phyloP scores from a whole-genome alignment of 441 rosid species.

The Euphorbia schlechtendalii region DNA sequence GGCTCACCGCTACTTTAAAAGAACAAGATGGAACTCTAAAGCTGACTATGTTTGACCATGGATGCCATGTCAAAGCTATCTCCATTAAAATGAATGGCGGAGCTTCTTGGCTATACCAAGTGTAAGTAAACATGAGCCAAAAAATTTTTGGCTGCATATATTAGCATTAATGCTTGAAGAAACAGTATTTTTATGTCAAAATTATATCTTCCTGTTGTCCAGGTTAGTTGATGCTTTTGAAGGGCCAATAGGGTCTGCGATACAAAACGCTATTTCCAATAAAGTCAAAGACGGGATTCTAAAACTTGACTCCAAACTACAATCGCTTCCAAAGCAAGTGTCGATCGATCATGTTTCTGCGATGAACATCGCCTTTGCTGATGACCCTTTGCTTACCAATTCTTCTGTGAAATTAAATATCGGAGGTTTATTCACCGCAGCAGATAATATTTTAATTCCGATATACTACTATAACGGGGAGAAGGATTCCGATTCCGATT shows the following conservation, averaged over 20 bases:
- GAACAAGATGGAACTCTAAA: constrained; percentile 47
- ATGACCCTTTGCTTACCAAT: constrained; percentile 42
- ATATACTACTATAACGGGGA: constrained; percentile 17
- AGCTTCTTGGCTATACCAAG: constrained; percentile 85
- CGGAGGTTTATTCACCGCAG: constrained; percentile 49
- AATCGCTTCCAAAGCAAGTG: constrained; percentile 57
- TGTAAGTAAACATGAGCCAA: constrained; percentile 42
- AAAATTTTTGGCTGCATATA: too few relatives aligned
- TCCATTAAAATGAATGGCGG: constrained; percentile 62
- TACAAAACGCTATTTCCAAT: constrained; percentile 48
- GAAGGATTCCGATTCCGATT: constrained; percentile 24
- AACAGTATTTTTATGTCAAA: background rate
- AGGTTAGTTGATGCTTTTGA: constrained; percentile 69
- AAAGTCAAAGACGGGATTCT: constrained; percentile 51
- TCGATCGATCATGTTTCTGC: constrained; percentile 45
- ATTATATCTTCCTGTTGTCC: constrained; percentile 17
- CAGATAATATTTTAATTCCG: constrained; percentile 22
- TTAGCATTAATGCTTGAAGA: too few relatives aligned
- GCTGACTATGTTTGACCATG: constrained; percentile 39
- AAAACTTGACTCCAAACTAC: constrained; percentile 53
- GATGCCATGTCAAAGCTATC: constrained; percentile 50
- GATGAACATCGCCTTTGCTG: constrained; percentile 58
- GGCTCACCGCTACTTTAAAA: constrained; percentile 28
- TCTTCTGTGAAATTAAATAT: constrained; percentile 55
- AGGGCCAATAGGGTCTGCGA: constrained; percentile 44